Conservation (phyloP, 106 monocot species). For the Dioscorea alata region DNA sequence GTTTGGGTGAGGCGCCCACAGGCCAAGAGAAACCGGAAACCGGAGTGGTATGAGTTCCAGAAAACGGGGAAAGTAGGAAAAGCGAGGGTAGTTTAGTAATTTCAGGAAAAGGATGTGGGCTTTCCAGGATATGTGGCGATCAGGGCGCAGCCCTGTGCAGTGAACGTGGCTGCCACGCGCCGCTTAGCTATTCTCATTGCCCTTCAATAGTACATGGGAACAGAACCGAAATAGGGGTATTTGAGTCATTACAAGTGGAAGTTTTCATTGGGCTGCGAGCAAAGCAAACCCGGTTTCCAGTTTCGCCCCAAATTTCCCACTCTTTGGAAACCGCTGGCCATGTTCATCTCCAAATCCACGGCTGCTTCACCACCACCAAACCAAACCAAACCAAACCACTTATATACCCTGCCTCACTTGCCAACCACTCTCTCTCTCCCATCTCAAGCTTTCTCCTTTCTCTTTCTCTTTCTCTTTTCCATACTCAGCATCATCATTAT, state of each 20-base stretch:
- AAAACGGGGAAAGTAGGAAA: background rate
- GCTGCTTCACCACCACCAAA: background rate
- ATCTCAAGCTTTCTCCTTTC: background rate
- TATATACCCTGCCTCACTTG: background rate
- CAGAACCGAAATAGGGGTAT: background rate
- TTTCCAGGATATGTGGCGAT: slow-evolving; percentile 8
- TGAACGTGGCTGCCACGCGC: slow-evolving; percentile 10
- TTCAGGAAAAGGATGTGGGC: background rate
- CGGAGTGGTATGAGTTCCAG: background rate
- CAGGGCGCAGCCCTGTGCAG: background rate
- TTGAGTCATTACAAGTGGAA: background rate
- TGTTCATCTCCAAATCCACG: slow-evolving; percentile 1
- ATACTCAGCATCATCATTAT: background rate
- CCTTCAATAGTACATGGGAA: background rate
- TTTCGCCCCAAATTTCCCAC: background rate
- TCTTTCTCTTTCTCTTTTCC: background rate
- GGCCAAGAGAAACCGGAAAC: background rate
- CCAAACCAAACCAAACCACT: background rate
- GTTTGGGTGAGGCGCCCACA: background rate
- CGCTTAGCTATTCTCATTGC: background rate
- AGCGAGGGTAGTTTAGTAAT: background rate
- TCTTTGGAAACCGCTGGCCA: slow-evolving; percentile 1
- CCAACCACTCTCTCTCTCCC: background rate
- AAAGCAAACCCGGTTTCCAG: background rate
- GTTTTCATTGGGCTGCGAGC: background rate